Conservation (phyloP, 2,329 filamentous ascomycete genomes). For the Camptophora hylomeconis region DNA sequence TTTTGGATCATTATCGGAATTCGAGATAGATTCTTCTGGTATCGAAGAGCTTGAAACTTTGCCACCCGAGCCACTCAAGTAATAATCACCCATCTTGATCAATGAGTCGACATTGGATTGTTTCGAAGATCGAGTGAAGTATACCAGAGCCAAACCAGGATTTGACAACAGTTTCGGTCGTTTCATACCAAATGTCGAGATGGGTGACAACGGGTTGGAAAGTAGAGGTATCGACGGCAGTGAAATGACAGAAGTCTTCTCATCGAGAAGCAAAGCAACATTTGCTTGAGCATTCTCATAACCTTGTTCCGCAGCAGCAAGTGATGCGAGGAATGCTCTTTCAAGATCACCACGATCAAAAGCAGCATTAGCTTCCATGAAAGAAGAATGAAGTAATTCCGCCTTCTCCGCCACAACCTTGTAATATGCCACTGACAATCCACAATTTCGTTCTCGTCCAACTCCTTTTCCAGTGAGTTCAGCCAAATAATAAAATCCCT, state of each 20-base stretch:
- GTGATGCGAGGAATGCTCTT: slow-evolving; percentile 64
- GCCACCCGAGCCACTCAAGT: slow-evolving; percentile 69
- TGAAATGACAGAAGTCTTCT: slow-evolving; percentile 49
- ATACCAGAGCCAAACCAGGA: slow-evolving; percentile 61
- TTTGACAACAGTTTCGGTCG: slow-evolving; percentile 38
- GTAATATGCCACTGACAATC: slow-evolving; percentile 67
- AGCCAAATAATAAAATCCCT: slow-evolving; percentile 83
- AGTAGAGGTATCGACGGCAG: slow-evolving; percentile 40
- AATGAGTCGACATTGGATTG: slow-evolving; percentile 88
- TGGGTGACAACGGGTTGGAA: slow-evolving; percentile 26
- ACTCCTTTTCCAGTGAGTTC: slow-evolving; percentile 74
- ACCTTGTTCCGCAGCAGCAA: slow-evolving; percentile 84
- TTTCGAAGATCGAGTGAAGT: slow-evolving; percentile 89
- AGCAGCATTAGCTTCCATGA: slow-evolving; percentile 70
- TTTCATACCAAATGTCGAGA: slow-evolving; percentile 3
- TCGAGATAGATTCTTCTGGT: background rate
- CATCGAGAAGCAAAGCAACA: slow-evolving; percentile 74
- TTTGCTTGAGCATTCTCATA: slow-evolving; percentile 85
- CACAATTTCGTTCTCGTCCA: slow-evolving; percentile 66
- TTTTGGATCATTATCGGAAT: background rate
- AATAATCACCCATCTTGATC: slow-evolving; percentile 98
- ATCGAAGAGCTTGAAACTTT: slow-evolving; percentile 2
- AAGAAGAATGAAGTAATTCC: slow-evolving; percentile 61
- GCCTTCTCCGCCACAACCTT: slow-evolving; percentile 64
- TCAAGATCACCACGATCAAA: slow-evolving; percentile 70